Evolutionary conservation across 106 monocot species (phyloP).

Genomic region (Dioscorea dumetorum): DNA sequence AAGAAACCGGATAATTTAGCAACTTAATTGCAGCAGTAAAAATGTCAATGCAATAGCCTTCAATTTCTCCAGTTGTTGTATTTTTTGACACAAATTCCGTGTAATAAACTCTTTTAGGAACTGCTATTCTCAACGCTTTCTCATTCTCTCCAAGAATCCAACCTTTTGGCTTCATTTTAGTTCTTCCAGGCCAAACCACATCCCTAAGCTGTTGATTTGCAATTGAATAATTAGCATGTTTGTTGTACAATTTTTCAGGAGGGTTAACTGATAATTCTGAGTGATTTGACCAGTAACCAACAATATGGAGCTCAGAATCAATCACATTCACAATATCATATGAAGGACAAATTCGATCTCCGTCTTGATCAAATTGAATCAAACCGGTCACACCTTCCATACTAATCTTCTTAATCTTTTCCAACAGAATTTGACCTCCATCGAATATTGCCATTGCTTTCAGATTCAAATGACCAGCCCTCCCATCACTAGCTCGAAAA

Average conservation of each 20-base stretch:
- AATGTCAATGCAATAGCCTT: conserved; percentile 51
- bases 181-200: conserved; percentile 56
- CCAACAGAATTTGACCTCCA: conserved; percentile 26
- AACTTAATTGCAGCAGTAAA: conserved; percentile 51
- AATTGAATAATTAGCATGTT: conserved; percentile 15
- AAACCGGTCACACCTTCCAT: conserved; percentile 33
- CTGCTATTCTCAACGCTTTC: conserved; percentile 41
- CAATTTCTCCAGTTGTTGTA: conserved; percentile 21
- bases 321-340: conserved; percentile 54
- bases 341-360: conserved; percentile 35
- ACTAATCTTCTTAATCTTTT: conserved; percentile 20
- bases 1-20: conserved; percentile 58
- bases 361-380: conserved; percentile 31
- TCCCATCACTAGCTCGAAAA: conserved; percentile 30
- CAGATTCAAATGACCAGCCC: conserved; percentile 26
- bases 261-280: conserved; percentile 41
- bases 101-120: conserved; percentile 43
- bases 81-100: conserved; percentile 40
- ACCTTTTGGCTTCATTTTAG: conserved; percentile 39
- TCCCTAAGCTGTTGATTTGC: conserved; percentile 24
- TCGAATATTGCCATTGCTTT: conserved; percentile 17
- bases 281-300: conserved; percentile 59
- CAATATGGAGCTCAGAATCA: conserved; percentile 22
- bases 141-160: conserved; percentile 59
- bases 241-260: conserved; percentile 31